A percentile compares a stretch with the other conserved stretches of the same genome.
Evolutionary conservation across 768 basidiomycete genomes (phyloP).

Genomic region (Solioccasus polychromus): DNA sequence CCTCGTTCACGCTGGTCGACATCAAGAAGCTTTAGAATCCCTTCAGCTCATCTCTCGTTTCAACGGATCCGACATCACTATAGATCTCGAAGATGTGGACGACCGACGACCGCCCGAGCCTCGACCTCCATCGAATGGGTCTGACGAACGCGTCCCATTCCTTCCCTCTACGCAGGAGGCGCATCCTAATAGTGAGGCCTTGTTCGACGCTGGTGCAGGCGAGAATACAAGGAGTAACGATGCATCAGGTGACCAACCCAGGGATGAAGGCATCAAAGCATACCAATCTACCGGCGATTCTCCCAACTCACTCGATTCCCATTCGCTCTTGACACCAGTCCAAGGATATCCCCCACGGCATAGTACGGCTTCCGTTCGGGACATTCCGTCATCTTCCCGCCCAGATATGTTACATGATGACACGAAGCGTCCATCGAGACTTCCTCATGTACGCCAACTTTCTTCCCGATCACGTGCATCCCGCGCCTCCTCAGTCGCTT

Average conservation of each 20-base stretch:
- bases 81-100: slow-evolving; percentile 70
- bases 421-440: slow-evolving; percentile 11
- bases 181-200: slow-evolving; percentile 1
- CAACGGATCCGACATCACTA: slow-evolving; percentile 71
- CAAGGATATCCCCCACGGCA: slow-evolving; percentile 26
- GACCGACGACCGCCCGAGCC: slow-evolving; percentile 35
- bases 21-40: slow-evolving; percentile 78
- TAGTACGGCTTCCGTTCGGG: slow-evolving; percentile 29
- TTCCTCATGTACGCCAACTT: not conserved
- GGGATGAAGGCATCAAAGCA: slow-evolving; percentile 22
- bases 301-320: slow-evolving; percentile 28
- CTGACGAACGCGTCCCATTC: slow-evolving; percentile 30
- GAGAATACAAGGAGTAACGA: not conserved
- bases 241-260: slow-evolving; percentile 3
- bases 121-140: slow-evolving; percentile 12
- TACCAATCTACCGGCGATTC: slow-evolving; percentile 31
- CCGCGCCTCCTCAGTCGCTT: slow-evolving; percentile 38
- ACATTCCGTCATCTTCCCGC: slow-evolving; percentile 20
- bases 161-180: slow-evolving; percentile 19
- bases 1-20: slow-evolving; percentile 85
- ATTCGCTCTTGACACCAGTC: slow-evolving; percentile 21
- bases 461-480: slow-evolving; percentile 10
- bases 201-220: slow-evolving; percentile 7
- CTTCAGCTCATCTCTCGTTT: slow-evolving; percentile 82
- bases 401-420: slow-evolving; percentile 10